These are phyloP conservation scores for Schrenkiella parvula DNA, from an alignment of 345 rosid species.

Conservation along the genomic window DNA sequence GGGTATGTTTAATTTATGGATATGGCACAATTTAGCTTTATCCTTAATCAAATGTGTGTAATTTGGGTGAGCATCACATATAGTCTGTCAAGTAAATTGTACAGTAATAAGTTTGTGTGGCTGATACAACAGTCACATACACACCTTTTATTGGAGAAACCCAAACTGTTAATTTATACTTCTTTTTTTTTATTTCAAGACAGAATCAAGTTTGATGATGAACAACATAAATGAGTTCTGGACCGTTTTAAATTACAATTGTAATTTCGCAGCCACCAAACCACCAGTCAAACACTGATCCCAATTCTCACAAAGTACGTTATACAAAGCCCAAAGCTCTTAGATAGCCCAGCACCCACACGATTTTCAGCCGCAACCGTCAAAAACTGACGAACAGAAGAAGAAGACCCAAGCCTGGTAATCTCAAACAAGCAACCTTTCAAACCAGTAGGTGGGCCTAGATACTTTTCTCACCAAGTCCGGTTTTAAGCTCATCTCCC, in stretches of 20 bases:
- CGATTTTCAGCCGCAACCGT: too few species aligned
- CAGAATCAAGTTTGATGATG: not conserved
- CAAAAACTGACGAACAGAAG: too few species aligned
- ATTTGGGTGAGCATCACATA: not conserved
- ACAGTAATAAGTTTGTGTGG: constrained; percentile 12
- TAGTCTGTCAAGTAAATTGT: not conserved
- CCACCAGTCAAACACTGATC: too few species aligned
- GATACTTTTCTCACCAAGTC: too few species aligned
- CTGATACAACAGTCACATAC: not conserved
- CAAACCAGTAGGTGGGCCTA: too few species aligned
- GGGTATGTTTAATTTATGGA: not conserved
- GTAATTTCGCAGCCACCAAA: too few species aligned
- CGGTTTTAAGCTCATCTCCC: too few species aligned
- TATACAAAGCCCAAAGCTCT: too few species aligned
- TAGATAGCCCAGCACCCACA: too few species aligned
- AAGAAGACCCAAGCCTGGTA: too few species aligned
- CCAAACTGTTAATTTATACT: not conserved
- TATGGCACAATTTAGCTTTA: constrained; percentile 8
- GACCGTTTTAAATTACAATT: not conserved
- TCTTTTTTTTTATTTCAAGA: not conserved
- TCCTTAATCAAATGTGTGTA: constrained; percentile 16
- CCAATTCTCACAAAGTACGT: too few species aligned
- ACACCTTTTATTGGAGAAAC: not conserved
- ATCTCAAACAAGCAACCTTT: too few species aligned
- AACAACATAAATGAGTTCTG: not conserved